Percentiles rank a stretch among this genome's conserved stretches.
phyloP scores from a whole-genome alignment of 176 grass and related monocot species.

The Phoenix dactylifera region DNA sequence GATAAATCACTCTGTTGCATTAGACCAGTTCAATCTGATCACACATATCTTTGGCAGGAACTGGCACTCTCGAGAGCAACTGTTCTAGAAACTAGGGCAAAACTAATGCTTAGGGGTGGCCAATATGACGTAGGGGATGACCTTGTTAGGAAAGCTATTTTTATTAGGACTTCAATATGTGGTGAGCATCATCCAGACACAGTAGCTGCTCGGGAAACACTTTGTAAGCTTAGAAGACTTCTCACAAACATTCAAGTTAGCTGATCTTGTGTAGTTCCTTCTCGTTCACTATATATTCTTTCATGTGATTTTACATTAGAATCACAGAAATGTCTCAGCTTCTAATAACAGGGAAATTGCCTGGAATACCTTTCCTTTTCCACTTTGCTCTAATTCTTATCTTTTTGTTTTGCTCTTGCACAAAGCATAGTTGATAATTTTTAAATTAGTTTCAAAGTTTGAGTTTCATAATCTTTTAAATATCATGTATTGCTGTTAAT shows the following conservation, averaged over 20 bases:
- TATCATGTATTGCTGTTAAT: no score
- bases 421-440: no score
- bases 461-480: no score
- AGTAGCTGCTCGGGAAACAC: slow-evolving; percentile 72
- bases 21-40: slow-evolving; percentile 39
- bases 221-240: slow-evolving; percentile 96
- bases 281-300: slow-evolving; percentile 3
- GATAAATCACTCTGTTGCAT: slow-evolving; percentile 51
- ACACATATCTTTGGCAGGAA: slow-evolving; percentile 82
- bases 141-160: slow-evolving; percentile 86
- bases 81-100: slow-evolving; percentile 80
- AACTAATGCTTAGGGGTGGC: slow-evolving; percentile 86
- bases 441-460: no score
- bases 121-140: slow-evolving; percentile 87
- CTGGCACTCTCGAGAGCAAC: slow-evolving; percentile 80
- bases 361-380: not conserved
- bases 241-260: slow-evolving; percentile 91
- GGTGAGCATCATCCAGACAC: slow-evolving; percentile 93
- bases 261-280: slow-evolving; percentile 29
- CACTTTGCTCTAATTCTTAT: not conserved
- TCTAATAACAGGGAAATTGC: slow-evolving; percentile 9
- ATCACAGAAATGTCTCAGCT: slow-evolving; percentile 15
- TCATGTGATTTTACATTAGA: slow-evolving; percentile 16
- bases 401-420: no score
- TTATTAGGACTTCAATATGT: slow-evolving; percentile 83